Conservation (phyloP, 208 protist genomes). For the Leishmania turanica region DNA sequence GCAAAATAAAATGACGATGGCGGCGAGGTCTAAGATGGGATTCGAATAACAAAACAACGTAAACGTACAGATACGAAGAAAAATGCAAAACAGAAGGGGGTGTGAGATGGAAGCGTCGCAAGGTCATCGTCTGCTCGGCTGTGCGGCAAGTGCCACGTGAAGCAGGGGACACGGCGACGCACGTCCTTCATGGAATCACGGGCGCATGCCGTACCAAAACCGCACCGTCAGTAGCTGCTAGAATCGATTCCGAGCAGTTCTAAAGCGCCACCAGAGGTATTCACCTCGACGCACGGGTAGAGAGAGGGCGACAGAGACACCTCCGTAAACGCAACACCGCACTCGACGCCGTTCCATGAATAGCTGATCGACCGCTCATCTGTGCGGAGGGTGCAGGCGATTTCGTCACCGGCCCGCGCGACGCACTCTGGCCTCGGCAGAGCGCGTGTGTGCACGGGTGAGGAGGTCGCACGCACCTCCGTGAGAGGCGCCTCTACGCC, state of each 20-base stretch:
- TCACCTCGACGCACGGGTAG: constrained; percentile 62
- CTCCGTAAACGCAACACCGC: constrained; percentile 45
- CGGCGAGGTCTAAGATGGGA: neutral
- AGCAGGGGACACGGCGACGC: neutral
- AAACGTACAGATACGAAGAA: constrained; percentile 1
- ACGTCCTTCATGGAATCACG: neutral
- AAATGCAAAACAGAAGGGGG: neutral
- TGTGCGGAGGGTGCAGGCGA: constrained; percentile 37
- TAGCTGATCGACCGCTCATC: constrained; percentile 36
- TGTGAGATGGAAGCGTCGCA: neutral
- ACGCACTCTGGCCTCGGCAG: constrained; percentile 1
- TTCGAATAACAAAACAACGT: neutral
- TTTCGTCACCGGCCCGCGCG: constrained; percentile 40
- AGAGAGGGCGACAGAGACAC: constrained; percentile 38
- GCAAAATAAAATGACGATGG: neutral
- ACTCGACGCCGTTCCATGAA: constrained; percentile 46
- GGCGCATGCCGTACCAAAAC: neutral
- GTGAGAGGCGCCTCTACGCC: neutral
- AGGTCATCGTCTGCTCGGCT: neutral
- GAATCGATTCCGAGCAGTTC: constrained; percentile 40
- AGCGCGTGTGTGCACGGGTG: neutral
- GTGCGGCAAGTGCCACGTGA: too few relatives aligned
- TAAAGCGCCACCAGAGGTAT: constrained; percentile 38
- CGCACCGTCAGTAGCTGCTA: neutral
- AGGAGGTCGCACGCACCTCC: neutral